These are phyloP conservation scores for Magnusiomyces ingens DNA, from an alignment of 1,139 yeast species.

Conservation along the genomic window DNA sequence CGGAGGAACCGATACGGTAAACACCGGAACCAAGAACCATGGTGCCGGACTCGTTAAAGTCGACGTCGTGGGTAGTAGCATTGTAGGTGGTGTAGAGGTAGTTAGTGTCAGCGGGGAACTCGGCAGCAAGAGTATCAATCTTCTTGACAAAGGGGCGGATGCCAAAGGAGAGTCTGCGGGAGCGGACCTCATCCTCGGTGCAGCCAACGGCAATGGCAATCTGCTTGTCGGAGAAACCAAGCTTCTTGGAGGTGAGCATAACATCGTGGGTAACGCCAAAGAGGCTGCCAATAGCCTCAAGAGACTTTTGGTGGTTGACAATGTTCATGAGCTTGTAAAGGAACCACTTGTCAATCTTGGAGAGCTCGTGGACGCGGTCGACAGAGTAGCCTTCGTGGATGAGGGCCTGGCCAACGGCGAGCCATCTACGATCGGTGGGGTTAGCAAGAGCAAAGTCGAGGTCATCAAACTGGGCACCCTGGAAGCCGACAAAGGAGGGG, in stretches of 20 bases:
- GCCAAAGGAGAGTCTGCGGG: constrained; percentile 82
- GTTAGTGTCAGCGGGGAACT: constrained; percentile 95
- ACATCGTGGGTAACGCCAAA: constrained; percentile 57
- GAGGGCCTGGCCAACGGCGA: constrained; percentile 96
- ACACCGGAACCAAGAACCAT: constrained; percentile 94
- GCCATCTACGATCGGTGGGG: constrained; percentile 97
- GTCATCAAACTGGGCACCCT: constrained; percentile 75
- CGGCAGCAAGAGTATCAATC: constrained; percentile 98
- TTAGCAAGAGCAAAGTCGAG: constrained; percentile 73
- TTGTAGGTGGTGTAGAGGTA: constrained; percentile 93
- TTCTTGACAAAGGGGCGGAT: constrained; percentile 91
- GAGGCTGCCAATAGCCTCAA: constrained; percentile 58
- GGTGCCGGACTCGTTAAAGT: constrained; percentile 78
- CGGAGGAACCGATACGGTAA: constrained; percentile 90
- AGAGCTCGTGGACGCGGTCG: constrained; percentile 84
- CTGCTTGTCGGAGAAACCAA: constrained; percentile 96
- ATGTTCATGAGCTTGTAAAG: constrained; percentile 85
- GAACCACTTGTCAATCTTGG: constrained; percentile 97
- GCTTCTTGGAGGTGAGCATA: constrained; percentile 79
- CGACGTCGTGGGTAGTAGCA: constrained; percentile 82
- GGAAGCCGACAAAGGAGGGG: constrained; percentile 86
- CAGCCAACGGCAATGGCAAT: constrained; percentile 85
- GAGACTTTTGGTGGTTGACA: constrained; percentile 77
- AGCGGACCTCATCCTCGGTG: constrained; percentile 88
- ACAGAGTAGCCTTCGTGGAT: constrained; percentile 86